These are phyloP conservation scores for Dryas octopetala DNA, from an alignment of 306 rosid genomes.

Conservation along the genomic window DNA sequence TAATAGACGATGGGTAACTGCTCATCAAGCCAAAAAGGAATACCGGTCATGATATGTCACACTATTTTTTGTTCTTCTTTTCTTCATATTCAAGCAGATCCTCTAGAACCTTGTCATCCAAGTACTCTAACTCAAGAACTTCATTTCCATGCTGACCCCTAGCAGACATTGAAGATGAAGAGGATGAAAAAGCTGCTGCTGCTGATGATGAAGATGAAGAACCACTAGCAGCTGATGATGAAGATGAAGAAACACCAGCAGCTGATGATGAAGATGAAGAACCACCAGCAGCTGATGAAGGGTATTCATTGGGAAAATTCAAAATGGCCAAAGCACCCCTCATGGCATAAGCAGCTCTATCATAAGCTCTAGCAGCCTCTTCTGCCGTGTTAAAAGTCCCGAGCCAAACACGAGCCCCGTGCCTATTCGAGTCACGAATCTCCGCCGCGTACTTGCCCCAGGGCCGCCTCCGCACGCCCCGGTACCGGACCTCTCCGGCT, in stretches of 20 bases:
- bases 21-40: background rate
- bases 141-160: constrained; percentile 32
- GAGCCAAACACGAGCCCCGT: constrained; percentile 75
- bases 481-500: constrained; percentile 43
- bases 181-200: constrained; percentile 27
- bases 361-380: constrained; percentile 94
- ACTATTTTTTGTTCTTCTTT: constrained; percentile 32
- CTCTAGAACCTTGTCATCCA: constrained; percentile 71
- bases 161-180: constrained; percentile 29
- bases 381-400: constrained; percentile 92
- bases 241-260: constrained; percentile 11
- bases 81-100: constrained; percentile 76
- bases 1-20: constrained; percentile 1
- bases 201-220: constrained; percentile 28
- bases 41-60: background rate
- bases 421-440: constrained; percentile 73
- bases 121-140: constrained; percentile 74
- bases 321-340: constrained; percentile 82
- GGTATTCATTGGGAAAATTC: constrained; percentile 74
- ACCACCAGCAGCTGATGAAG: constrained; percentile 16
- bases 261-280: constrained; percentile 7
- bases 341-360: constrained; percentile 80
- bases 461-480: constrained; percentile 76
- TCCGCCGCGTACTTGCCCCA: constrained; percentile 96
- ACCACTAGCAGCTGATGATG: constrained; percentile 6